Evolutionary conservation across 2,329 filamentous ascomycete genomes (phyloP).

Genomic region (Penicillium brasilianum): DNA sequence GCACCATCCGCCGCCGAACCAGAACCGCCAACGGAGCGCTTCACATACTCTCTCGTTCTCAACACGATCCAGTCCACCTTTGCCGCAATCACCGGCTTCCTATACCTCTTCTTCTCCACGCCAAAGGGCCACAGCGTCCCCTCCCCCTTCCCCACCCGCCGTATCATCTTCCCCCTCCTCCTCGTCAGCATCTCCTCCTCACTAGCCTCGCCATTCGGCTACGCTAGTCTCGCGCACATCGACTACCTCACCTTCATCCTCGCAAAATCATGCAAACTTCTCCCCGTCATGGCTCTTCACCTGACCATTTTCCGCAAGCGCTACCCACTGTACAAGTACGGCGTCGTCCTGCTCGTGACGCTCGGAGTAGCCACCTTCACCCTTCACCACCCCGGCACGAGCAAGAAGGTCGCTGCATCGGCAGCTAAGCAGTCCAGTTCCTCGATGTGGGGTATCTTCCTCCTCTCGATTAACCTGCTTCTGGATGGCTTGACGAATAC

Average conservation of each 20-base stretch:
- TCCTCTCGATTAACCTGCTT: constrained; percentile 86
- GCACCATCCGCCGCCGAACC: constrained; percentile 53
- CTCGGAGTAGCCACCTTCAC: constrained; percentile 94
- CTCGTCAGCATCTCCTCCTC: constrained; percentile 87
- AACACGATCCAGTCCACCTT: constrained; percentile 95
- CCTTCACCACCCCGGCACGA: constrained; percentile 73
- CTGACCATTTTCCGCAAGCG: constrained; percentile 85
- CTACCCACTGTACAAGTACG: constrained; percentile 96
- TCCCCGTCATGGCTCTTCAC: constrained; percentile 98
- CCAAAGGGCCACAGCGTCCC: constrained; percentile 56
- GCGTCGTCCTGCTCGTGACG: constrained; percentile 89
- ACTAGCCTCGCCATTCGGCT: constrained; percentile 93
- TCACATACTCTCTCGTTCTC: constrained; percentile 92
- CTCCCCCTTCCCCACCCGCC: constrained; percentile 73
- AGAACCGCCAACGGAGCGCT: constrained; percentile 65
- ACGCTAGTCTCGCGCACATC: constrained; percentile 88
- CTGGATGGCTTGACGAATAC: constrained; percentile 97
- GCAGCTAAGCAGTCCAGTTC: constrained; percentile 64
- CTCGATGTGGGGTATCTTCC: constrained; percentile 73
- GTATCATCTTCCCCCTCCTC: constrained; percentile 77
- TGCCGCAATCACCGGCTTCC: constrained; percentile 77
- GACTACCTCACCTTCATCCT: constrained; percentile 98
- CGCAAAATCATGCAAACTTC: constrained; percentile 95
- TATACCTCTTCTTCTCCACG: constrained; percentile 74
- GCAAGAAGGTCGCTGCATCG: constrained; percentile 55